Evolutionary conservation across 495 filamentous ascomycete species (phyloP).

Genomic region (Barbatosphaeria neglecta): DNA sequence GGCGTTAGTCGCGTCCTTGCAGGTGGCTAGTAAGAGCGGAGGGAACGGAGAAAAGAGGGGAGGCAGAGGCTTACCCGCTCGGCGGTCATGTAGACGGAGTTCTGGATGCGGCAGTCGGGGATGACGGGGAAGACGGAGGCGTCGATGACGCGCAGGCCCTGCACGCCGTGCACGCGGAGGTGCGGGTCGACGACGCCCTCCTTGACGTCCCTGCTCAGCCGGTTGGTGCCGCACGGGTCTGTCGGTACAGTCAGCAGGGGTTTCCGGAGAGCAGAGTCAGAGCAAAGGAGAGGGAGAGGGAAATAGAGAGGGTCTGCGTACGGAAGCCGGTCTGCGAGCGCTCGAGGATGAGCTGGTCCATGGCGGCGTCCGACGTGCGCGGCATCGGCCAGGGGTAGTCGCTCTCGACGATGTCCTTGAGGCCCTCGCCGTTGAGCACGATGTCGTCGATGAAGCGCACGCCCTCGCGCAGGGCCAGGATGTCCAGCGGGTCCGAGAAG

Average conservation of each 20-base stretch:
- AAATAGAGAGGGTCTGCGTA: slow-evolving; percentile 7
- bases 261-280: no score
- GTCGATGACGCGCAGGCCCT: slow-evolving; percentile 39
- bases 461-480: slow-evolving; percentile 46
- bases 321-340: slow-evolving; percentile 47
- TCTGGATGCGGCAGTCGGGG: slow-evolving; percentile 33
- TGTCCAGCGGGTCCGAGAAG: slow-evolving; percentile 44
- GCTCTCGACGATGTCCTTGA: slow-evolving; percentile 41
- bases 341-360: slow-evolving; percentile 47
- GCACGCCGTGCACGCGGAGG: slow-evolving; percentile 43
- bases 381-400: slow-evolving; percentile 55
- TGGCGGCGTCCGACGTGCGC: slow-evolving; percentile 38
- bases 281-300: neutral
- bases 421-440: slow-evolving; percentile 41
- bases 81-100: slow-evolving; percentile 45
- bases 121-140: slow-evolving; percentile 36
- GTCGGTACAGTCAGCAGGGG: no score
- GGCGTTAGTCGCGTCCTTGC: neutral
- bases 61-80: slow-evolving; percentile 28
- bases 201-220: slow-evolving; percentile 38
- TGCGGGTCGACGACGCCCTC: slow-evolving; percentile 43
- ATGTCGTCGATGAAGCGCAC: slow-evolving; percentile 44
- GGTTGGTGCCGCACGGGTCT: slow-evolving; percentile 43
- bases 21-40: neutral
- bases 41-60: neutral